Percentiles rank a stretch among this genome's conserved stretches.
Evolutionary conservation across 805 yeast genomes (phyloP).

Genomic region (Priceomyces haplophilus): DNA sequence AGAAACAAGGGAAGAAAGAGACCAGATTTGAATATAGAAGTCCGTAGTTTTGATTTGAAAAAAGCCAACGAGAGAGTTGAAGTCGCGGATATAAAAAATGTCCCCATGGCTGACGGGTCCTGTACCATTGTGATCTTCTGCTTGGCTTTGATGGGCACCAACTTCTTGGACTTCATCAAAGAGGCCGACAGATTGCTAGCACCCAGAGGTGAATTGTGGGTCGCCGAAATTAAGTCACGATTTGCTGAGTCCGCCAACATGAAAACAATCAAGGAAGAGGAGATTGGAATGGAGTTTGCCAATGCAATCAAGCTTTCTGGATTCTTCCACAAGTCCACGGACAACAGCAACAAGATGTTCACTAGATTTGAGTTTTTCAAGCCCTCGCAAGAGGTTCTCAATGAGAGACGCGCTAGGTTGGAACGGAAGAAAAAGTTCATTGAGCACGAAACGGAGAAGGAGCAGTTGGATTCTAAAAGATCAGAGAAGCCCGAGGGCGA

Average conservation of each 20-base stretch:
- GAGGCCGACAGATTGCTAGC: conserved; percentile 87
- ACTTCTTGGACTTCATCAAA: conserved; percentile 83
- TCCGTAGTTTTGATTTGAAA: conserved; percentile 89
- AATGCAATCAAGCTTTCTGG: conserved; percentile 75
- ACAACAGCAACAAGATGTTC: conserved; percentile 87
- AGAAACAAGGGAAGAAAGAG: conserved; percentile 20
- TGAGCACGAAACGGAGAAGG: conserved; percentile 65
- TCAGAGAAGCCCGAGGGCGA: conserved; percentile 65
- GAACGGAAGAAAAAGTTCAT: conserved; percentile 65
- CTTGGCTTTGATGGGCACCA: conserved; percentile 95
- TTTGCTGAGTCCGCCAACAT: conserved; percentile 54
- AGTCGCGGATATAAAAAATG: conserved; percentile 93
- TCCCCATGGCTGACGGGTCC: conserved; percentile 76
- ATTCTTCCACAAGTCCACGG: conserved; percentile 84
- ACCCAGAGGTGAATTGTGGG: conserved; percentile 95
- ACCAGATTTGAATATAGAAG: conserved; percentile 48
- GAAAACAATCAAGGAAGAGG: conserved; percentile 30
- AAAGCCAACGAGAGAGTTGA: conserved; percentile 87
- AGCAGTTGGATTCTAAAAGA: conserved; percentile 56
- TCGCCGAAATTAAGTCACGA: conserved; percentile 93
- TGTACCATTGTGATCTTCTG: conserved; percentile 91
- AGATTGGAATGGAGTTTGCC: conserved; percentile 73
- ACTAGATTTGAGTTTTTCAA: conserved; percentile 91
- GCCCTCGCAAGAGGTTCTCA: conserved; percentile 67
- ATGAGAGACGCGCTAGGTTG: conserved; percentile 58